These are phyloP conservation scores for Iris macrosiphon DNA, from an alignment of 106 monocot genomes.

Conservation along the genomic window DNA sequence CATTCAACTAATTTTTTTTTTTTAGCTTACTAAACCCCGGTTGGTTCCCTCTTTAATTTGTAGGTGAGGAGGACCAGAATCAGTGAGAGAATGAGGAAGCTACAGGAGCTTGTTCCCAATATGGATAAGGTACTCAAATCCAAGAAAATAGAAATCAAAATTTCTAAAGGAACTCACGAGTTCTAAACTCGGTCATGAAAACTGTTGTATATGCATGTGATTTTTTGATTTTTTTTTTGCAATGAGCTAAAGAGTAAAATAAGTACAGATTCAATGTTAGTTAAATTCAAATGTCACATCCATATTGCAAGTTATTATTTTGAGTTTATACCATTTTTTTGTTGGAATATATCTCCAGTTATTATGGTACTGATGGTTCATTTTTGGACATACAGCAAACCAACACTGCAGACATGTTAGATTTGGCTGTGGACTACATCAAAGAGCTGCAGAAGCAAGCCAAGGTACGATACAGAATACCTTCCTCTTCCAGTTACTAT, in stretches of 20 bases:
- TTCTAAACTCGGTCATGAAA: not conserved
- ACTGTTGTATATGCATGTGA: not conserved
- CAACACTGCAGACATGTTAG: slow-evolving; percentile 91
- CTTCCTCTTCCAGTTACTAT: not conserved
- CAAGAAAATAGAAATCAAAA: not conserved
- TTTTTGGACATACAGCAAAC: slow-evolving; percentile 52
- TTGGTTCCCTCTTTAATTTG: not conserved
- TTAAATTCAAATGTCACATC: no score
- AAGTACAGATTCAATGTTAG: not conserved
- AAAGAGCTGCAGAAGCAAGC: slow-evolving; percentile 81
- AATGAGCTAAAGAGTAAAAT: no score
- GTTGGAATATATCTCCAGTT: no score
- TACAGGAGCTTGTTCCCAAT: slow-evolving; percentile 95
- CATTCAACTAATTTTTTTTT: not conserved
- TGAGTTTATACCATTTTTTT: not conserved
- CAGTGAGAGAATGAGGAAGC: slow-evolving; percentile 93
- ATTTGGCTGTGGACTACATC: slow-evolving; percentile 88
- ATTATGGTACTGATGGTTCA: not conserved
- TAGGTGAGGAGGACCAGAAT: slow-evolving; percentile 93
- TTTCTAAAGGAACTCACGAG: not conserved
- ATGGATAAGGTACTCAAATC: slow-evolving; percentile 99
- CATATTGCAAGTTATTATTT: not conserved
- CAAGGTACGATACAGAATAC: slow-evolving; percentile 38
- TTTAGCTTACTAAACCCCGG: not conserved
- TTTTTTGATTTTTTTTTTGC: not conserved